Evolutionary conservation across 139 green algal species (phyloP).

Genomic region (Astrephomene gubernaculifera): DNA sequence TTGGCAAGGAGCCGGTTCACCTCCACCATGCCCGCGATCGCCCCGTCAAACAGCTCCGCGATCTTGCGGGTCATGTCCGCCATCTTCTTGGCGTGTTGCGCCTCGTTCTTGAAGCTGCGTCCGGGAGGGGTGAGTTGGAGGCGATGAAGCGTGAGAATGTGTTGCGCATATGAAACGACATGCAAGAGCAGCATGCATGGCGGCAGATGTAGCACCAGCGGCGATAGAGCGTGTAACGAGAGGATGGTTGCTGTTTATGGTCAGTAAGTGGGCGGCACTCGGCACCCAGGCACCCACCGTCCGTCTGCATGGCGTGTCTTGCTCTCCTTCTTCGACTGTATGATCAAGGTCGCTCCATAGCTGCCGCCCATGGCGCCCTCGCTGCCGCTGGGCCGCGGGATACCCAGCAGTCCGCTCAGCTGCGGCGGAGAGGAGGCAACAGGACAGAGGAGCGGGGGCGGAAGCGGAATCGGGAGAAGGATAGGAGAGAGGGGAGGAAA

Average conservation of each 20-base stretch:
- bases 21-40: slow-evolving; percentile 17
- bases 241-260: too few species aligned
- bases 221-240: too few species aligned
- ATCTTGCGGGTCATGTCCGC: slow-evolving; percentile 44
- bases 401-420: slow-evolving; percentile 1
- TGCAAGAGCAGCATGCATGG: too few species aligned
- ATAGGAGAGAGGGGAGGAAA: too few species aligned
- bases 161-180: too few species aligned
- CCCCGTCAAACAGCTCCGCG: slow-evolving; percentile 47
- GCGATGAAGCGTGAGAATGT: too few species aligned
- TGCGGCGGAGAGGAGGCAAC: too few species aligned
- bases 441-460: too few species aligned
- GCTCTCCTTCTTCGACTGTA: slow-evolving; percentile 49
- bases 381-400: slow-evolving; percentile 3
- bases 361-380: not conserved
- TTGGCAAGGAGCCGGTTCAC: too few species aligned
- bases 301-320: slow-evolving; percentile 44
- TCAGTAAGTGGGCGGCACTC: too few species aligned
- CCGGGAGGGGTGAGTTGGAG: not conserved
- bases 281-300: slow-evolving; percentile 14
- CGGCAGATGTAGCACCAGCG: too few species aligned
- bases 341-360: not conserved
- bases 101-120: slow-evolving; percentile 40
- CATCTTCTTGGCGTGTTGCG: slow-evolving; percentile 47
- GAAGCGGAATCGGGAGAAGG: too few species aligned